Conservation (phyloP, 345 rosid genomes). For the Citrus sinensis region DNA sequence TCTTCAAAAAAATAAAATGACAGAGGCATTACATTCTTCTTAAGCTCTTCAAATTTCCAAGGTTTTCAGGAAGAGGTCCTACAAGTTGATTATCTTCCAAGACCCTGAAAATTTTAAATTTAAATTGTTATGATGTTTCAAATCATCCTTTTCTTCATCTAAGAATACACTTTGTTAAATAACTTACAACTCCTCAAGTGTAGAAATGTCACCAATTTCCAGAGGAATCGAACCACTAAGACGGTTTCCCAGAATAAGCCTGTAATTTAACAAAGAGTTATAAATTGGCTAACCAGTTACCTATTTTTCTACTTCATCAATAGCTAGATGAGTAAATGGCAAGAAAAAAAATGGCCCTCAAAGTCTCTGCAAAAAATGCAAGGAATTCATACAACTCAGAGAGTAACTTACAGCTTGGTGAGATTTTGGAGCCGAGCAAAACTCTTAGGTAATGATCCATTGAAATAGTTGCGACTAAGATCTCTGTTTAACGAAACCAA, state of each 20-base stretch:
- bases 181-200: slow-evolving; percentile 62
- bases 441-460: slow-evolving; percentile 61
- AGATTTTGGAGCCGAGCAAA: slow-evolving; percentile 50
- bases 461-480: slow-evolving; percentile 63
- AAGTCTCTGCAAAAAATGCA: not conserved
- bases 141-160: not conserved
- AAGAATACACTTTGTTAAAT: not conserved
- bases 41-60: slow-evolving; percentile 60
- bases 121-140: slow-evolving; percentile 1
- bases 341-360: not conserved
- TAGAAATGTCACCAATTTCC: slow-evolving; percentile 50
- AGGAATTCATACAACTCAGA: not conserved
- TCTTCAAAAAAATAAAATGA: not conserved
- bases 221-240: slow-evolving; percentile 59
- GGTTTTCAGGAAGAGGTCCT: slow-evolving; percentile 57
- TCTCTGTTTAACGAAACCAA: slow-evolving; percentile 44
- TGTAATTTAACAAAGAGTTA: slow-evolving; percentile 15
- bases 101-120: slow-evolving; percentile 36
- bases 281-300: not conserved
- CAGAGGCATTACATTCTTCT: slow-evolving; percentile 44
- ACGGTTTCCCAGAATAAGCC: slow-evolving; percentile 64
- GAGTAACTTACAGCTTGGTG: not conserved
- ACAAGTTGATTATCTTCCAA: slow-evolving; percentile 58
- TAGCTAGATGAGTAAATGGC: not conserved
- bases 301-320: not conserved